A percentile compares a stretch with the other conserved stretches of the same genome.
phyloP scores from a whole-genome alignment of 176 grass and related monocot species.

The Musa acuminata region DNA sequence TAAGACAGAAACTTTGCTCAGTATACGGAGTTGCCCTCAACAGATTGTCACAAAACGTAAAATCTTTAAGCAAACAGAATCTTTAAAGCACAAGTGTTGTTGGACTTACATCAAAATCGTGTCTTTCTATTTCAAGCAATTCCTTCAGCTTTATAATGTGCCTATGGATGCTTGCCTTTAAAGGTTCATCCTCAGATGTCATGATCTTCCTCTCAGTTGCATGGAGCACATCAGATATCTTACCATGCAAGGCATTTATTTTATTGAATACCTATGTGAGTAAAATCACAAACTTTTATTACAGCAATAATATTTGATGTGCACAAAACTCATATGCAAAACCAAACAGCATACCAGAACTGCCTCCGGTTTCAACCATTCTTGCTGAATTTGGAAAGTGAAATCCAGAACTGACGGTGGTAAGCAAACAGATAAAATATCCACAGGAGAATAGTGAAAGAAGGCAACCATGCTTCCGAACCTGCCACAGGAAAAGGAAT shows the following conservation, averaged over 20 bases:
- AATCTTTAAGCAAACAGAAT: constrained; percentile 17
- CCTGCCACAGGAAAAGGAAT: constrained; percentile 33
- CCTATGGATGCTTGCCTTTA: constrained; percentile 34
- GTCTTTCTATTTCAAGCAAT: constrained; percentile 55
- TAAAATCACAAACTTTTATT: constrained; percentile 5
- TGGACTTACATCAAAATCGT: constrained; percentile 64
- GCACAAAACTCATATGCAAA: not conserved
- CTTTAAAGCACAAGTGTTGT: not conserved
- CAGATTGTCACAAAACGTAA: constrained; percentile 1
- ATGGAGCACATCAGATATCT: constrained; percentile 55
- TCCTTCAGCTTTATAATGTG: constrained; percentile 62
- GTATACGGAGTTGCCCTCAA: not conserved
- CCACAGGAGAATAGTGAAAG: constrained; percentile 73
- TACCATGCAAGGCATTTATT: constrained; percentile 52
- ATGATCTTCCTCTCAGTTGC: constrained; percentile 46
- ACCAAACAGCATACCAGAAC: constrained; percentile 45
- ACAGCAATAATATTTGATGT: constrained; percentile 1
- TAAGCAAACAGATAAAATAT: constrained; percentile 66
- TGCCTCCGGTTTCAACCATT: constrained; percentile 70
- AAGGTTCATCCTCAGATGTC: constrained; percentile 33
- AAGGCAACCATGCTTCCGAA: constrained; percentile 86
- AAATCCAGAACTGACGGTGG: constrained; percentile 66
- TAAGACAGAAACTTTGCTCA: not conserved
- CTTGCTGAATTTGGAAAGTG: constrained; percentile 36
- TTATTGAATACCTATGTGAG: constrained; percentile 42